Base-by-base conservation (phyloP, 805 yeast genomes). In the Kodamaea laetipori region DNA sequence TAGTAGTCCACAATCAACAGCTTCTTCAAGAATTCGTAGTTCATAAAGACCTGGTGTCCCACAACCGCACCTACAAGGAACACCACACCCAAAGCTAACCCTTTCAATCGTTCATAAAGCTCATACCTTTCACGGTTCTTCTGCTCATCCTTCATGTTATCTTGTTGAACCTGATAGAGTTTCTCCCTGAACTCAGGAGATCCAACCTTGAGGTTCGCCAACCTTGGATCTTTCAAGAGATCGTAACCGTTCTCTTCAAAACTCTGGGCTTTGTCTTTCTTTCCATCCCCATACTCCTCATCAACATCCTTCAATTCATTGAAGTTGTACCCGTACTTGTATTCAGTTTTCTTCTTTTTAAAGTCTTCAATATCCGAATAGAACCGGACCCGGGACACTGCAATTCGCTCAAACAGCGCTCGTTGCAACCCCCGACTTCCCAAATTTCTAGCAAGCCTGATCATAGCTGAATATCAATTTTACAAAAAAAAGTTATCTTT, bases 101-200 rank as follows among this genome's bases (percentile, higher is more conserved):
- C 80, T 49, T 74, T 73, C 39, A 73, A 46, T 40, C 74, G 64
- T 53, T 76, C 76, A 28, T 58, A 60, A 41, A 64, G 50, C 52
- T 77, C 80, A 47, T 61, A 65, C 17, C 66, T 49, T 45, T 55
- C 51, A 17, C 58, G 44, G 17, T 60, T 50, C 33, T 54, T 62
- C 35, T 58, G 60, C 32, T 64, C 68, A 13, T 58, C 52, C 18
- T 41, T 30, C 37, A 55, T 51, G 41, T 39, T 52, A 33, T 60
- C 67, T 43, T 64, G 52, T 31, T 64, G 64, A 8, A 70, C 55
- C 24, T 50, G 31, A 38, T 53, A 40, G 15, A 61, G 56, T 50
- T 58, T 61, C 19, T 66, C 59, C 49, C 66, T 68, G 48, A 64
- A 67, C 30, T 71, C 74, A 1, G 72, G 60, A 9, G 69, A 57